phyloP scores from a whole-genome alignment of 1,284 basidiomycete species.

The Cutaneotrichosporon dermatis region DNA sequence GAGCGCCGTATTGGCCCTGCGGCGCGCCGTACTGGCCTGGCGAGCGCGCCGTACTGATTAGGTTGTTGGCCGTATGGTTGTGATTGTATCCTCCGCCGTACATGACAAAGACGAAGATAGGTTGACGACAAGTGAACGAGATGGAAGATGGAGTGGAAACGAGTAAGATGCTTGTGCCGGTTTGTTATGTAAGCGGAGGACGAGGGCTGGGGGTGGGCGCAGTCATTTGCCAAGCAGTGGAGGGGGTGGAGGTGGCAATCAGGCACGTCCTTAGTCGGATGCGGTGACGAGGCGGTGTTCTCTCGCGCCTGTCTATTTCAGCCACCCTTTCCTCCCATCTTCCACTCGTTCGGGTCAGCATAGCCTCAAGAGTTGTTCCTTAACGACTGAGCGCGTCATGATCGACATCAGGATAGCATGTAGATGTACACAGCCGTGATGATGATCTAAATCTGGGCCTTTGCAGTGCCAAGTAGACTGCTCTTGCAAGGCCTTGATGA shows the following conservation, averaged over 20 bases:
- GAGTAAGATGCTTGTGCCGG: background rate
- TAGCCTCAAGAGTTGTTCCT: no score
- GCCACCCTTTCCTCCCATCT: no score
- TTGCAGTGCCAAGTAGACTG: no score
- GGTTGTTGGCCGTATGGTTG: conserved; percentile 22
- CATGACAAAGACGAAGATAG: background rate
- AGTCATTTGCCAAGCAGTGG: background rate
- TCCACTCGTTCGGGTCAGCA: no score
- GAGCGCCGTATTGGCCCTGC: conserved; percentile 9
- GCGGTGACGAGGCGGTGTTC: background rate
- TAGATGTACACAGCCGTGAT: no score
- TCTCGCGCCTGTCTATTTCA: no score
- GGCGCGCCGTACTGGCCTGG: conserved; percentile 13
- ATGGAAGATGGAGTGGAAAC: background rate
- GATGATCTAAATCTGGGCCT: no score
- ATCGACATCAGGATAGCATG: no score
- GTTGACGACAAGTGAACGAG: background rate
- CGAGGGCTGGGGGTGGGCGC: background rate
- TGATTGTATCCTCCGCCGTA: conserved; percentile 7
- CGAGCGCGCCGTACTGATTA: conserved; percentile 6
- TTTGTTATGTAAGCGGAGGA: background rate
- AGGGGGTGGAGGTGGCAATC: background rate
- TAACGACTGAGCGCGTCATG: no score
- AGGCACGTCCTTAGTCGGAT: background rate
- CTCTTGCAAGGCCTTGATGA: no score